Conservation (phyloP, 2,329 filamentous ascomycete genomes). For the Geoglossum cookeanum region DNA sequence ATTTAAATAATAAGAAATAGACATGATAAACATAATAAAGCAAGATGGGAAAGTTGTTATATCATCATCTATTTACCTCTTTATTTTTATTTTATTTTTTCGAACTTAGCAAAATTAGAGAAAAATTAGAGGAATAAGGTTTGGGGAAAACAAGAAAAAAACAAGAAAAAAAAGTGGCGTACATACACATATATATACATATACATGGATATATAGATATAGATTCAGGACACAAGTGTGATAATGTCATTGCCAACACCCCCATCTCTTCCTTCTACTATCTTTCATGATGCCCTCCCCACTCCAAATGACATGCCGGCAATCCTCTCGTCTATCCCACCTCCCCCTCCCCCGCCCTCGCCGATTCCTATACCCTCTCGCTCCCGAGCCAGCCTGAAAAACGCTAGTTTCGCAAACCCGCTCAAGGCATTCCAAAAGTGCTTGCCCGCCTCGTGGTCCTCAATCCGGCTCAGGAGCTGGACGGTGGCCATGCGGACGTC, state of each 20-base stretch:
- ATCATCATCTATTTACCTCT: too few species aligned
- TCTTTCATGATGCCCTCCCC: not conserved
- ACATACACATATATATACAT: too few species aligned
- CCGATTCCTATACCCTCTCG: conserved; percentile 16
- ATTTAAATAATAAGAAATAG: too few species aligned
- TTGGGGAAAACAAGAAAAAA: too few species aligned
- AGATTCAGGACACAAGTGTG: not conserved
- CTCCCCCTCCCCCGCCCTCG: not conserved
- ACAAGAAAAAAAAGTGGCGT: too few species aligned
- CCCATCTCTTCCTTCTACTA: not conserved
- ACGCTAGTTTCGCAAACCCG: conserved; percentile 74
- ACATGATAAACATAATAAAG: too few species aligned
- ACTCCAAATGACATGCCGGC: not conserved
- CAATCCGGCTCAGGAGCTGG: conserved; percentile 63
- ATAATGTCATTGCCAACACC: too few species aligned
- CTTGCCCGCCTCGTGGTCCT: conserved; percentile 72
- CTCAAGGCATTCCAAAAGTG: conserved; percentile 84
- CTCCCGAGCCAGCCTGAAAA: conserved; percentile 56
- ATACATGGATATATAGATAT: too few species aligned
- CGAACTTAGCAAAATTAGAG: too few species aligned
- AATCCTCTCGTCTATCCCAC: not conserved
- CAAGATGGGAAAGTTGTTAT: too few species aligned
- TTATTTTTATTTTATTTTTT: too few species aligned
- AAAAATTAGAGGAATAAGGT: too few species aligned
- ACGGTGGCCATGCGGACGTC: conserved; percentile 63